Evolutionary conservation across 495 filamentous ascomycete genomes (phyloP), one percentile per base, ranked within the genome.

Genomic region (Aspergillus avenaceus): DNA sequence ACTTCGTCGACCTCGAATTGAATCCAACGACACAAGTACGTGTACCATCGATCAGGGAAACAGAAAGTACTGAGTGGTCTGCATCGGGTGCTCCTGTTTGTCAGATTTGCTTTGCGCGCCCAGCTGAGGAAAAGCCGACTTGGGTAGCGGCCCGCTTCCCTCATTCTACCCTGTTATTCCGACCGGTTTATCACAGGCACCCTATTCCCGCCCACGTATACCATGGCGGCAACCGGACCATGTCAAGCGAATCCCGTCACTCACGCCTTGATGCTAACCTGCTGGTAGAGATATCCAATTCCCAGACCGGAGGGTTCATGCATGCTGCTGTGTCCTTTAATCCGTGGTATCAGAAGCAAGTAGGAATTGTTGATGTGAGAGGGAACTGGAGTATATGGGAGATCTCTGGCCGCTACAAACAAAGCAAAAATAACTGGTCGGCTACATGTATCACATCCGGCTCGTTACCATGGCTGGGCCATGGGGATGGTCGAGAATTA

Each of bases 371-470:
- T 19, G 90, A 95, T 59, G 76, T 80, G 32, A 58, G 65, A 37
- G 91, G 90, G 0, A 70, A 73, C 26, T 96, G 91, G 91, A 83
- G 70, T 55, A 62, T 95, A 4, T 95, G 85, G 84, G 79, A 90
- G 49, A 65, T 95, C 28, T 67, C 70, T 28, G 72, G 75, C 18
- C 55, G 63, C 1, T 65, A 73, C 34, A 63, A 50, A 25, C 45
- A 58, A 31, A 66, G 62, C 32, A 61, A 60, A 37, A 52, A 60
- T 28, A 62, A 54, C 45, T 68, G 56, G 58, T 40, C 60, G 38
- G 52, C 58, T 21, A 49, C 46, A 21, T 53, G 55, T 42, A 37
- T 63, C 13, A 60, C 54, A 31, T 59, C 59, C 21, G 63, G 66
- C 11, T 60, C 58, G 3, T 31, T 76, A 43, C 64, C 71, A 14